Evolutionary conservation across 352 stramenopile genomes (phyloP).

Genomic region (Globisporangium cylindrosporum): DNA sequence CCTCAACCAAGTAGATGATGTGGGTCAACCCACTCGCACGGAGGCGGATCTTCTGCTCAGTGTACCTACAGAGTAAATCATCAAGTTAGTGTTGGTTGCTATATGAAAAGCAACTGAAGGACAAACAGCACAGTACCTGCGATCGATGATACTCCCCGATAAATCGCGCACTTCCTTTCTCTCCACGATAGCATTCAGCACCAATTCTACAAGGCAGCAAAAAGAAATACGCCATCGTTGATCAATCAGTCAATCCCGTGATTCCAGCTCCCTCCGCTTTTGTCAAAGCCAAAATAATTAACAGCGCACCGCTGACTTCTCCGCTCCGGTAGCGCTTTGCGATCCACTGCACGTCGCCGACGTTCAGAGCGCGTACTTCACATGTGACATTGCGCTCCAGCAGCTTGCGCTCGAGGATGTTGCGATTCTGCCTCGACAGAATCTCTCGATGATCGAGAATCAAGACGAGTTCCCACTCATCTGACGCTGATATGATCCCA

Average conservation of each 20-base stretch:
- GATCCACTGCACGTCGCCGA: slow-evolving; percentile 82
- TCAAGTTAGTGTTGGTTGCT: not conserved
- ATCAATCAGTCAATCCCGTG: not conserved
- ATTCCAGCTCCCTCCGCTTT: not conserved
- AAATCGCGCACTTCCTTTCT: slow-evolving; percentile 80
- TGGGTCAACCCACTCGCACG: slow-evolving; percentile 62
- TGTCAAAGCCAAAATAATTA: not conserved
- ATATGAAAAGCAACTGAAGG: not conserved
- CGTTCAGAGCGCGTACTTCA: slow-evolving; percentile 71
- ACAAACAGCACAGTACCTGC: not conserved
- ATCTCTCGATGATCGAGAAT: slow-evolving; percentile 83
- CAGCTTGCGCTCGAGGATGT: slow-evolving; percentile 79
- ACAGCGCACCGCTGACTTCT: slow-evolving; percentile 11
- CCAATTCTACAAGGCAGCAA: slow-evolving; percentile 38
- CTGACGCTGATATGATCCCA: slow-evolving; percentile 27
- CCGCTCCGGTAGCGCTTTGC: slow-evolving; percentile 45
- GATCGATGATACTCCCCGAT: slow-evolving; percentile 80
- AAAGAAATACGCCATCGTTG: not conserved
- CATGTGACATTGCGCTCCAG: slow-evolving; percentile 73
- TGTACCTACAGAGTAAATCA: slow-evolving; percentile 33
- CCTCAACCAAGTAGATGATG: slow-evolving; percentile 85
- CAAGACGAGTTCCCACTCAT: slow-evolving; percentile 78
- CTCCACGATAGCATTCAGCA: slow-evolving; percentile 84
- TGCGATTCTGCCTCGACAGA: slow-evolving; percentile 63
- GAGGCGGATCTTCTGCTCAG: slow-evolving; percentile 76